Conservation (phyloP, 306 rosid species). For the Begonia loranthoides region DNA sequence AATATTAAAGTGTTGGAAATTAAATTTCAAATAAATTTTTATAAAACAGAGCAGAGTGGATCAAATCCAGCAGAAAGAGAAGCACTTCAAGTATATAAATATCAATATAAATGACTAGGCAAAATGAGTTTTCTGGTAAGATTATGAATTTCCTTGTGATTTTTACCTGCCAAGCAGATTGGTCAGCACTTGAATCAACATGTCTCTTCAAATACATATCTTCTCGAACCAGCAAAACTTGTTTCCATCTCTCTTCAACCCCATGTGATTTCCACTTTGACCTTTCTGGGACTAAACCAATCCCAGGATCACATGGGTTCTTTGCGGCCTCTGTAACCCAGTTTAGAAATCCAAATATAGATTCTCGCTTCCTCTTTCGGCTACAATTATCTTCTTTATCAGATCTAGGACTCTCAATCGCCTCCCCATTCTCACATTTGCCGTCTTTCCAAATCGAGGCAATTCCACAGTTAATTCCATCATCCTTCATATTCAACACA, state of each 20-base stretch:
- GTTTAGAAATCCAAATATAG: conserved; percentile 22
- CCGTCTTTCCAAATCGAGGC: conserved; percentile 12
- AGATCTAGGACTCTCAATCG: conserved; percentile 18
- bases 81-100: background rate
- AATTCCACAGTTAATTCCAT: conserved; percentile 14
- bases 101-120: background rate
- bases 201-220: conserved; percentile 29
- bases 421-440: conserved; percentile 3
- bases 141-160: background rate
- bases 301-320: conserved; percentile 43
- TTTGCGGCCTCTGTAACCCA: conserved; percentile 47
- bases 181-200: conserved; percentile 32
- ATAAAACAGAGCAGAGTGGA: no score
- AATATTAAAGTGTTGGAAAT: no score
- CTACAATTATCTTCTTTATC: conserved; percentile 17
- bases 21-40: background rate
- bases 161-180: conserved; percentile 46
- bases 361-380: conserved; percentile 12
- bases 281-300: conserved; percentile 45
- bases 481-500: conserved; percentile 8
- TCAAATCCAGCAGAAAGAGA: no score
- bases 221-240: conserved; percentile 51
- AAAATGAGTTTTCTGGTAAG: background rate
- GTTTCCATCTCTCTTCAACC: conserved; percentile 47
- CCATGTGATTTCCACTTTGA: conserved; percentile 45